These are phyloP conservation scores for Pyrenophora tritici-repentis DNA, from an alignment of 2,329 filamentous ascomycete genomes.

Conservation along the genomic window DNA sequence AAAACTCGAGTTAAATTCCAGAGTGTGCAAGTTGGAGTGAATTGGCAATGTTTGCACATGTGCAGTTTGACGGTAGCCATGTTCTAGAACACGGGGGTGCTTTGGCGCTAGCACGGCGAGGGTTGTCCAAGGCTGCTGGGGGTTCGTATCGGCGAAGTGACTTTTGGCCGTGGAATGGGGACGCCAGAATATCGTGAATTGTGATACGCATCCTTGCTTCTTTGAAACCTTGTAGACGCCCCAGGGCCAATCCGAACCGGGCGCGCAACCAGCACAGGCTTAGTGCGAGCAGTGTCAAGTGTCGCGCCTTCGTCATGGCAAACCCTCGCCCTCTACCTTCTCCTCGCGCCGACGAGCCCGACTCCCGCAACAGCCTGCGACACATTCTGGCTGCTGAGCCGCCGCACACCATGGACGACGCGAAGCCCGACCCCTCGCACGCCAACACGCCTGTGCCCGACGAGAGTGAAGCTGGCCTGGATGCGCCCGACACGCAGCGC, in stretches of 20 bases:
- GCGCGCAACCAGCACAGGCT: constrained; percentile 3
- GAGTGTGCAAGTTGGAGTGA: too few species aligned
- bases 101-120: too few species aligned
- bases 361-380: constrained; percentile 47
- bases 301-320: constrained; percentile 6
- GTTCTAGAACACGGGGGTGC: too few species aligned
- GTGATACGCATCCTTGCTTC: too few species aligned
- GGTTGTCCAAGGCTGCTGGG: too few species aligned
- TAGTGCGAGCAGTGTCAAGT: neutral
- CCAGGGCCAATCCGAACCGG: constrained; percentile 3
- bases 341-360: constrained; percentile 40
- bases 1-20: too few species aligned
- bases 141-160: too few species aligned
- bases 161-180: too few species aligned
- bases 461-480: constrained; percentile 38
- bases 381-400: constrained; percentile 47
- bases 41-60: too few species aligned
- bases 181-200: too few species aligned
- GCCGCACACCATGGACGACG: constrained; percentile 40
- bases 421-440: constrained; percentile 34
- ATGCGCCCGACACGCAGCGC: constrained; percentile 34
- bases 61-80: too few species aligned
- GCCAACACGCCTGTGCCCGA: constrained; percentile 40
- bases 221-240: too few species aligned
- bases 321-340: constrained; percentile 19